Evolutionary conservation across 2,329 filamentous ascomycete species (phyloP).

Genomic region (Beauveria australis): DNA sequence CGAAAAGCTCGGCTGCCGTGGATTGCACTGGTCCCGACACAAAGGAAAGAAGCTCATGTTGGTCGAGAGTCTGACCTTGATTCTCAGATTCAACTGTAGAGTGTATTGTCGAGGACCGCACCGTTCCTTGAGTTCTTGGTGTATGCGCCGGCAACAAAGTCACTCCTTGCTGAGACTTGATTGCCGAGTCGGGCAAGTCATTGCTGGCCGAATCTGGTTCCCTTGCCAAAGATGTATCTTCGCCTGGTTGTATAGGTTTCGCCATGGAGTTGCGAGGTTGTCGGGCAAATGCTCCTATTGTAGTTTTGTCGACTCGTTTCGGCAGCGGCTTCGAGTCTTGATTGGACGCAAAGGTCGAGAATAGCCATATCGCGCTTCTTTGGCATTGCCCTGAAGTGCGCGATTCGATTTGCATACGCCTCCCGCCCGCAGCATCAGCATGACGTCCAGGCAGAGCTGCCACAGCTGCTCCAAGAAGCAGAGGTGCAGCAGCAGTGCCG

Average conservation of each 20-base stretch:
- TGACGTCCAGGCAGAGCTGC: constrained; percentile 7
- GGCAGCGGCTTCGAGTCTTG: not conserved
- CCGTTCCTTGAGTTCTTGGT: not conserved
- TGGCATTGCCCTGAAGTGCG: constrained; percentile 18
- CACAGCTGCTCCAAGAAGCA: not conserved
- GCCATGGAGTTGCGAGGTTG: not conserved
- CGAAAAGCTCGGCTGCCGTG: constrained; percentile 44
- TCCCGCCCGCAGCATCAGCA: constrained; percentile 1
- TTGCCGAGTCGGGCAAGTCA: not conserved
- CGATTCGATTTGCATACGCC: constrained; percentile 12
- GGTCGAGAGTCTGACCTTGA: constrained; percentile 15
- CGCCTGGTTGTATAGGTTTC: not conserved
- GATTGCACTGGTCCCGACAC: constrained; percentile 41
- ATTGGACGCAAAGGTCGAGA: constrained; percentile 31
- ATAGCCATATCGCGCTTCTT: constrained; percentile 30
- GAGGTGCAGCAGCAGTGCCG: not conserved
- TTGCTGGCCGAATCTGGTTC: not conserved
- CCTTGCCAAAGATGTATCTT: not conserved
- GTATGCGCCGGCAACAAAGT: not conserved
- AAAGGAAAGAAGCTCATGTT: constrained; percentile 42
- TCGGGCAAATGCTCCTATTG: constrained; percentile 7
- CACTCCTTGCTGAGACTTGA: not conserved
- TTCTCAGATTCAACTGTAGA: constrained; percentile 6
- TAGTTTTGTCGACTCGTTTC: constrained; percentile 11
- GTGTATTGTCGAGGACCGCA: not conserved